Base-by-base conservation (phyloP, 108 stramenopile species). In the Craspedostauros australis region DNA sequence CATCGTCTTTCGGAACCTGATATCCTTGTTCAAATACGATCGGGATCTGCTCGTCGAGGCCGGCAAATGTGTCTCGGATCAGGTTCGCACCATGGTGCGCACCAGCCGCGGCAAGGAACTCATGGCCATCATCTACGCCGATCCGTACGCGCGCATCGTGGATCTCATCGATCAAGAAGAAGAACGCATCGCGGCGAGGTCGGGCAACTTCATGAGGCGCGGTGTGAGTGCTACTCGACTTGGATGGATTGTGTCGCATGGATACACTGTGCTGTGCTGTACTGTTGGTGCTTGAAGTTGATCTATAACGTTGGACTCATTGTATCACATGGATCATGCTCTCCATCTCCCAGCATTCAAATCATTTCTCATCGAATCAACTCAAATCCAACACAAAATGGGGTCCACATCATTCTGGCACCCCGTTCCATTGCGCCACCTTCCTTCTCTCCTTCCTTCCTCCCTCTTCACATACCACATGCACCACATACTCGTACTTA, bases 71-170 rank as follows among this genome's bases (percentile, higher is more conserved):
- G 50, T 60, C 38, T 75, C 80, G 5, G 80, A 86, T 57, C 79
- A 86, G 46, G 59, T 86, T 22, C 60, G 79, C 11, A 71, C 68
- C 5, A 47, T 86, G 45, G 72, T 81, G 3, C 57, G 62, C 54
- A 46, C 46, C 25, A 64, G 60, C 42, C 60, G 84, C 20, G 84
- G 80, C 1, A 45, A 39, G 0, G 84, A 86, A 62, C 58, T 82
- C 34, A 66, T 82, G 66, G 46, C 44, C 11, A 47, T 86, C 1
- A 76, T 81, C 60, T 77, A 78, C 26, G 55, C 63, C 2, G 84
- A 86, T 62, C 84, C 80, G 11, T 81, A 81, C 50, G 50, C 72
- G 16, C 56, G 73, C 29, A 62, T 85, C 38, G 47, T 77, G 29
- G 57, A 75, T 31, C 24, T 72, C 34, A 33, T 82, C 8, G 73